Conservation (phyloP, 441 rosid genomes). For the Adansonia madagascariensis region DNA sequence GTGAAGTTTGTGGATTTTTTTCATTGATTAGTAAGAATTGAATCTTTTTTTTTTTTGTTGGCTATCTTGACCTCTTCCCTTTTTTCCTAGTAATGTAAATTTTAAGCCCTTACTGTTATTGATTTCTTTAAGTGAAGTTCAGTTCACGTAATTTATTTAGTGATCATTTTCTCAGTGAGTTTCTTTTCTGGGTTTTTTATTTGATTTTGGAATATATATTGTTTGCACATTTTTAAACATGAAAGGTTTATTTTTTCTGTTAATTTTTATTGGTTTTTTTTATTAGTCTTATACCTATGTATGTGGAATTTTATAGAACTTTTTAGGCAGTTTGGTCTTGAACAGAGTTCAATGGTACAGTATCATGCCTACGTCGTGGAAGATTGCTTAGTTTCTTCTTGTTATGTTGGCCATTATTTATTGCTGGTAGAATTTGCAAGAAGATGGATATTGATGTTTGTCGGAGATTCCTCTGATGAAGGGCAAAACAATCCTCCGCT, state of each 20-base stretch:
- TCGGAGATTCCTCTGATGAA: neutral
- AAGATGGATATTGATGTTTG: neutral
- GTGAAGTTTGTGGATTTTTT: neutral
- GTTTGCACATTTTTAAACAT: neutral
- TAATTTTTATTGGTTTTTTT: neutral
- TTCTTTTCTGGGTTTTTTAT: neutral
- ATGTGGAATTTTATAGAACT: neutral
- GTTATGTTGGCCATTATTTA: slow-evolving; percentile 8
- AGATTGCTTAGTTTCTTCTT: slow-evolving; percentile 2
- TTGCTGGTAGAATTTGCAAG: neutral
- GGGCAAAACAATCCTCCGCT: neutral
- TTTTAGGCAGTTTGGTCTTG: neutral
- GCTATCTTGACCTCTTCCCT: neutral
- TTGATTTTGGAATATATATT: neutral
- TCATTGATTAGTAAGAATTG: neutral
- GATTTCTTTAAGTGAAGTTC: slow-evolving; percentile 2
- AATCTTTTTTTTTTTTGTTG: neutral
- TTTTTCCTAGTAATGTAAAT: neutral
- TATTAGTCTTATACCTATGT: neutral
- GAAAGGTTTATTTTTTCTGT: neutral
- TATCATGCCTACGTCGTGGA: neutral
- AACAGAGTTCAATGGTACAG: neutral
- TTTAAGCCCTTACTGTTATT: neutral
- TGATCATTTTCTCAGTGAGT: neutral
- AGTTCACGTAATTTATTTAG: neutral